Base-by-base conservation (phyloP, 805 yeast genomes). In the Brettanomyces naardenensis region DNA sequence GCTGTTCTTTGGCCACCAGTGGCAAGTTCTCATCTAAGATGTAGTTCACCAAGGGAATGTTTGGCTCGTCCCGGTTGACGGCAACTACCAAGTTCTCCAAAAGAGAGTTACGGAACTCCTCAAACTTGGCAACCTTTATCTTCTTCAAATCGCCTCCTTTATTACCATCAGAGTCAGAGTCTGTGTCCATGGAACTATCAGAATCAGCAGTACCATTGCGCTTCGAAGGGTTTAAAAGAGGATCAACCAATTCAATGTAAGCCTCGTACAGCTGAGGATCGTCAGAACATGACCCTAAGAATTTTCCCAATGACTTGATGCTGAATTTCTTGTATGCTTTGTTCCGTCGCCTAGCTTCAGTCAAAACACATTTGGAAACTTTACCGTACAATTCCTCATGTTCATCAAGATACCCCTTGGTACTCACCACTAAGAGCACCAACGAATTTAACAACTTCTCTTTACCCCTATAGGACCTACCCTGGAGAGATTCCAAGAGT, bases 391-490 rank as follows among this genome's bases (percentile, higher is more conserved):
- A 32, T 0, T 52, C 65, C 23, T 61, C 51, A 1, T 49, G 39
- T 0, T 38, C 35, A 0, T 36, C 26, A 11, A 78, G 46, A 31
- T 53, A 62, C 0, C 46, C 48, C 33, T 65, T 58, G 6, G 76
- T 66, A 42, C 73, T 75, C 14, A 64, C 50, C 0, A 80, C 52
- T 23, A 83, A 65, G 2, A 74, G 59, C 0, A 84, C 81, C 38
- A 89, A 61, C 0, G 95, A 84, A 27, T 75, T 76, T 15, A 87
- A 62, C 1, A 92, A 70, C 21, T 67, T 58, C 47, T 88, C 96
- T 51, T 90, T 90, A 5, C 97, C 97, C 13, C 69, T 68, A 92
- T 95, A 90, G 7, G 90, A 73, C 42, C 94, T 74, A 1, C 96
- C 96, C 39, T 69, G 65, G 39, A 78, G 67, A 0, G 94, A 75